Evolutionary conservation across 2,329 filamentous ascomycete species (phyloP).

Genomic region (Ophiocordyceps australis): DNA sequence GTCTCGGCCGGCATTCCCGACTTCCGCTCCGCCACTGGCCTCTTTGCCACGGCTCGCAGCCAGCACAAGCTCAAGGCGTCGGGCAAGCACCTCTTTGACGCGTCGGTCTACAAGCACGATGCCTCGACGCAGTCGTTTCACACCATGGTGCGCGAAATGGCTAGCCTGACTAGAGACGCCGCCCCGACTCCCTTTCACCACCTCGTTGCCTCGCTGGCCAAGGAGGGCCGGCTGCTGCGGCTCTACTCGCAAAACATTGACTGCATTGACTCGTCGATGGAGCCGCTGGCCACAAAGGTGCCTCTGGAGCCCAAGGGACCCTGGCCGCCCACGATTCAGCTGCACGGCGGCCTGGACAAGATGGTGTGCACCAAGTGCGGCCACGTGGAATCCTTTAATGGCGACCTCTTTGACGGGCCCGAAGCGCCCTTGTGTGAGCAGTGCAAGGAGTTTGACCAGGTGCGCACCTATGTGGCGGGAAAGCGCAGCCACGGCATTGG

Average conservation of each 20-base stretch:
- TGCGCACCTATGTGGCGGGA: conserved; percentile 58
- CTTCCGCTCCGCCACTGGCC: conserved; percentile 78
- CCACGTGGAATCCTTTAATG: conserved; percentile 57
- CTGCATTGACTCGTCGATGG: conserved; percentile 72
- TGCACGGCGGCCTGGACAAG: conserved; percentile 84
- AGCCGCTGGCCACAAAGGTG: conserved; percentile 61
- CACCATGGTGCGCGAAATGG: conserved; percentile 84
- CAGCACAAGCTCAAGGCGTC: conserved; percentile 81
- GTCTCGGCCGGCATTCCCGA: conserved; percentile 94
- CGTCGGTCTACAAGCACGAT: conserved; percentile 90
- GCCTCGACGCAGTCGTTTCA: conserved; percentile 81
- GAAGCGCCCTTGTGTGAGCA: conserved; percentile 62
- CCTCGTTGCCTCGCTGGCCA: conserved; percentile 73
- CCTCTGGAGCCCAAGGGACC: conserved; percentile 70
- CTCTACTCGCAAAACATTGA: conserved; percentile 97
- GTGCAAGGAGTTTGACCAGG: conserved; percentile 57
- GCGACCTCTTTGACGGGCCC: conserved; percentile 65
- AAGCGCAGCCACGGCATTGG: conserved; percentile 91
- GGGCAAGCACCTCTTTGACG: conserved; percentile 91
- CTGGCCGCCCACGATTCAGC: conserved; percentile 84
- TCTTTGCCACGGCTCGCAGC: conserved; percentile 71
- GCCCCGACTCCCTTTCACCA: conserved; percentile 83
- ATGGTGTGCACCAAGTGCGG: conserved; percentile 96
- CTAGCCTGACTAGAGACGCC: conserved; percentile 58
- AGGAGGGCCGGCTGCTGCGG: conserved; percentile 72